These are phyloP conservation scores for Cryptococcus jaspeensis DNA, from an alignment of 1,284 basidiomycete genomes.

Conservation along the genomic window DNA sequence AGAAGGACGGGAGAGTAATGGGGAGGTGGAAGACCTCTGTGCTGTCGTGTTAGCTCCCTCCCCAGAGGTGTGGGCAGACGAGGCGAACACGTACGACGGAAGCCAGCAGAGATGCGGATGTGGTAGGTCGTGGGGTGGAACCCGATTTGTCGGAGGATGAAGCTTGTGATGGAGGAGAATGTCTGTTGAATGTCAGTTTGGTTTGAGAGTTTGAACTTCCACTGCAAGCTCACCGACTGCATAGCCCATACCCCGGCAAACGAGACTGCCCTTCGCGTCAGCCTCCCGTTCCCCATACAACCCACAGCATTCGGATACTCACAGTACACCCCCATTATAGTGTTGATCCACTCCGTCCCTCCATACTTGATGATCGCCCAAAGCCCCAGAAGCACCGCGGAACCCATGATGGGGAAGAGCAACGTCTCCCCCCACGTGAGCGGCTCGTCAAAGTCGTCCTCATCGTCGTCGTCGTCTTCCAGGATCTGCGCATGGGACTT, in stretches of 20 bases:
- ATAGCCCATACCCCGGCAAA: conserved; percentile 46
- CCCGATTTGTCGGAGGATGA: conserved; percentile 19
- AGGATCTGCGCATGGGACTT: conserved; percentile 14
- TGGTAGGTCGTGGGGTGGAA: conserved; percentile 38
- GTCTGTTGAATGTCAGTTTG: conserved; percentile 26
- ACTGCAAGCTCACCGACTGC: conserved; percentile 36
- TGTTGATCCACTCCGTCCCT: conserved; percentile 71
- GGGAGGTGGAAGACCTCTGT: conserved; percentile 48
- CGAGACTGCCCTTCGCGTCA: conserved; percentile 25
- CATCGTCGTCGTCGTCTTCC: conserved; percentile 41
- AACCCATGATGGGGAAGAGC: conserved; percentile 47
- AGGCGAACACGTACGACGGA: conserved; percentile 38
- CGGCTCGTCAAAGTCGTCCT: conserved; percentile 39
- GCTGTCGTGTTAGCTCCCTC: background rate
- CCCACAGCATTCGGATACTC: conserved; percentile 61
- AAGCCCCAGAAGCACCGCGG: conserved; percentile 40
- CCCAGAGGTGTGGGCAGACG: background rate
- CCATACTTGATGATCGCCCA: conserved; percentile 59
- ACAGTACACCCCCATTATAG: conserved; percentile 64
- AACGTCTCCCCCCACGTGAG: conserved; percentile 45
- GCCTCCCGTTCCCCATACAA: conserved; percentile 38
- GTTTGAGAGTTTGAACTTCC: background rate
- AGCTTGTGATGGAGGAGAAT: conserved; percentile 31
- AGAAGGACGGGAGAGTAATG: conserved; percentile 56
- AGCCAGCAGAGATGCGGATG: conserved; percentile 41